Conservation (phyloP, 83 land plant genomes). For the Diphasiastrum complanatum region DNA sequence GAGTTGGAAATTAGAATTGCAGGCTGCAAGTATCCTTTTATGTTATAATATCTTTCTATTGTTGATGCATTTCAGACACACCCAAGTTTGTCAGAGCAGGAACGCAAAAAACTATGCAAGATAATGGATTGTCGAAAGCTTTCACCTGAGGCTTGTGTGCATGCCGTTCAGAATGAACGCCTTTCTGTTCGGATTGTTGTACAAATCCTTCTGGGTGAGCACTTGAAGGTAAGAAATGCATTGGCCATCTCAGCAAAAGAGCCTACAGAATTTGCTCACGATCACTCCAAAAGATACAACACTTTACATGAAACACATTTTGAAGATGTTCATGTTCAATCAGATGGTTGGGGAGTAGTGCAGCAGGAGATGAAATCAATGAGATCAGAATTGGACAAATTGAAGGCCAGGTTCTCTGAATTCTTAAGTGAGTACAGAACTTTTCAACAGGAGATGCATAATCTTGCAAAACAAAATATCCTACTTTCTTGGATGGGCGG, state of each 20-base stretch:
- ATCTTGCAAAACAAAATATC: neutral
- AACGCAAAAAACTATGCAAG: neutral
- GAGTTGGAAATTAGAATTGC: too few species aligned
- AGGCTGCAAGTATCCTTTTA: neutral
- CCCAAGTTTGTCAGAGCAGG: neutral
- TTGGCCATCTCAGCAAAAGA: too few species aligned
- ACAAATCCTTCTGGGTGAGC: neutral
- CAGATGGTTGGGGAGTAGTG: too few species aligned
- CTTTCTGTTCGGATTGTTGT: neutral
- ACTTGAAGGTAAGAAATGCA: neutral
- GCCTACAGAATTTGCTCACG: neutral
- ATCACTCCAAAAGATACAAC: neutral
- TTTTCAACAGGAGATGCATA: neutral
- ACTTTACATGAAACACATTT: neutral
- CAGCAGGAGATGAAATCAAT: neutral
- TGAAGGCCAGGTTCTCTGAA: neutral
- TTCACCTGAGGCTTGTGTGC: neutral
- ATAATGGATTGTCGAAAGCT: neutral
- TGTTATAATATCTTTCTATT: neutral
- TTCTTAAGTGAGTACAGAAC: neutral
- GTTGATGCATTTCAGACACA: neutral
- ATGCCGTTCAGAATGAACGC: neutral
- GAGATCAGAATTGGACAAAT: neutral
- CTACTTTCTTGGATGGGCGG: neutral
- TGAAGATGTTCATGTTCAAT: neutral